phyloP scores from a whole-genome alignment of 139 green algal species.

The Desmodesmus armatus region DNA sequence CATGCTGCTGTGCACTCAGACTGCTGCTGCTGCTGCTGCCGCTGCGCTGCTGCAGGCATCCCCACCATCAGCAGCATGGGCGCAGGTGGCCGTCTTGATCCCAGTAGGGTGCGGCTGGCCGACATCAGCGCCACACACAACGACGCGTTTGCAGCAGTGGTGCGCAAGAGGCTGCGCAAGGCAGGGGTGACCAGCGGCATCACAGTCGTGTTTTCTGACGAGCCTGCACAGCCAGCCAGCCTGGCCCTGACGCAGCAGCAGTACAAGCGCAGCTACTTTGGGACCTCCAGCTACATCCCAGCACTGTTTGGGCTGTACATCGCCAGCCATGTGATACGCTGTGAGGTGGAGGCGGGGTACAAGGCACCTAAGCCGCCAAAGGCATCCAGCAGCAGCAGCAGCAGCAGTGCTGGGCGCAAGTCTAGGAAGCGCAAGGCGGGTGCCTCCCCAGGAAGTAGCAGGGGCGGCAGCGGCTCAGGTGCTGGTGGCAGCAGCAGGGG shows the following conservation, averaged over 20 bases:
- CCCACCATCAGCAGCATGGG: slow-evolving; percentile 44
- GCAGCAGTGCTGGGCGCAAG: no score
- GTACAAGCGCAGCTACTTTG: slow-evolving; percentile 52
- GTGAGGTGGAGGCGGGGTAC: neutral
- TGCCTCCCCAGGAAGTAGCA: no score
- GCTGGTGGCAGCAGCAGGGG: neutral
- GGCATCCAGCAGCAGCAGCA: slow-evolving; percentile 6
- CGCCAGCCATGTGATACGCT: slow-evolving; percentile 29
- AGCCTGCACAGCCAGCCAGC: slow-evolving; percentile 17
- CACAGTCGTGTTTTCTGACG: slow-evolving; percentile 46
- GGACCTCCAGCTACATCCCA: slow-evolving; percentile 40
- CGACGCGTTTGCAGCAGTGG: slow-evolving; percentile 61
- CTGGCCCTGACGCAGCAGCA: slow-evolving; percentile 41
- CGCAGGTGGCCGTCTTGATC: slow-evolving; percentile 59
- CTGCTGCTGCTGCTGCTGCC: neutral
- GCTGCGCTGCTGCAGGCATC: neutral
- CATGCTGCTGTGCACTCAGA: neutral
- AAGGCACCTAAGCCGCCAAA: neutral
- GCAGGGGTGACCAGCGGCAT: slow-evolving; percentile 18
- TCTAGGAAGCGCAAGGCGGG: no score
- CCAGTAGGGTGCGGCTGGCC: slow-evolving; percentile 45
- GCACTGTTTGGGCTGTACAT: slow-evolving; percentile 48
- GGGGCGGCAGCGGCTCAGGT: no score
- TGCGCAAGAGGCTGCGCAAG: slow-evolving; percentile 34
- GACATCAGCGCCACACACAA: slow-evolving; percentile 57